Percentiles rank a stretch among this genome's conserved stretches.
These are phyloP conservation scores for Lobosporangium transversale DNA, from an alignment of 192 early-diverging fungal genomes.

Conservation along the genomic window DNA sequence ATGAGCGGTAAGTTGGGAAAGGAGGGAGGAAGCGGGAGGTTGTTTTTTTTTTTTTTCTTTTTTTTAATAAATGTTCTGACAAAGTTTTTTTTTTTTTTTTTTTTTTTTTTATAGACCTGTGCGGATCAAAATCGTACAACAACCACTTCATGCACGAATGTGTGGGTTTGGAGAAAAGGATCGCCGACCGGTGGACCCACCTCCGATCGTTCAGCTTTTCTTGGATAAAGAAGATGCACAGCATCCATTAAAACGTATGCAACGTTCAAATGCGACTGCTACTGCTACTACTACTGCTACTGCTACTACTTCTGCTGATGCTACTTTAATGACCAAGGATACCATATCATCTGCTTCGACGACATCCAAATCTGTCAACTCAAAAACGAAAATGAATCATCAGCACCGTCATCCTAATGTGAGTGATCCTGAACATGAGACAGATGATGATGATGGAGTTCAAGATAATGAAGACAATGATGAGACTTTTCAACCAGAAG, in stretches of 20 bases:
- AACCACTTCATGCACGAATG: constrained; percentile 80
- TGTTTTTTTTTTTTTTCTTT: constrained; percentile 2
- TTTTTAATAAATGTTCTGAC: constrained; percentile 1
- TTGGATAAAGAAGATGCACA: constrained; percentile 65
- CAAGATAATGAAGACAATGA: constrained; percentile 9
- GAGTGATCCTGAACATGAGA: constrained; percentile 1
- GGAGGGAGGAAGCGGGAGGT: neutral
- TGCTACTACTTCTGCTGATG: constrained; percentile 59
- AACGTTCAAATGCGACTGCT: constrained; percentile 29
- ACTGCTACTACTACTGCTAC: constrained; percentile 55
- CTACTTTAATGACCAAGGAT: too few relatives aligned
- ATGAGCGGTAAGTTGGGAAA: constrained; percentile 6
- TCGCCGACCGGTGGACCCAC: constrained; percentile 80
- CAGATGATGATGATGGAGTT: neutral
- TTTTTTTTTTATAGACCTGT: constrained; percentile 61
- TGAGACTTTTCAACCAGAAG: constrained; percentile 12
- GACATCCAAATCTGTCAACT: constrained; percentile 15
- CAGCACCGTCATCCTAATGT: too few relatives aligned
- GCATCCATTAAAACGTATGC: constrained; percentile 18
- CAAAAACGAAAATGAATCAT: neutral
- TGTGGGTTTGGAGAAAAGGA: constrained; percentile 87
- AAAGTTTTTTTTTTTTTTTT: neutral
- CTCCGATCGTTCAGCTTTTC: constrained; percentile 77
- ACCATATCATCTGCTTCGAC: constrained; percentile 1
- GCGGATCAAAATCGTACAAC: constrained; percentile 73